A percentile compares a stretch with the other conserved stretches of the same genome.
phyloP scores from a whole-genome alignment of 2,329 filamentous ascomycete genomes.

The Aphanoascus verrucosus region DNA sequence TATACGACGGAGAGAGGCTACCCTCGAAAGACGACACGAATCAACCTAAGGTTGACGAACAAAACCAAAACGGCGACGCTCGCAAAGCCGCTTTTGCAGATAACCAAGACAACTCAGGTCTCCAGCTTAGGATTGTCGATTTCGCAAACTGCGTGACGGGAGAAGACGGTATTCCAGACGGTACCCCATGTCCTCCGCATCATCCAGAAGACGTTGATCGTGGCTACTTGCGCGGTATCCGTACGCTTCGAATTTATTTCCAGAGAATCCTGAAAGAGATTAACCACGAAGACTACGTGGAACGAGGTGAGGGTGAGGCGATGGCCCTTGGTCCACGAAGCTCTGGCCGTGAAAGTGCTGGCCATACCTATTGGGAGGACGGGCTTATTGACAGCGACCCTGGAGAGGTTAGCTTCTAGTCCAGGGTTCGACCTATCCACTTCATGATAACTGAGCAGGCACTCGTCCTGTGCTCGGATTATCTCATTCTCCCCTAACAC shows the following conservation, averaged over 20 bases:
- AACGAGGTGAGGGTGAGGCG: slow-evolving; percentile 36
- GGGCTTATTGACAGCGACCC: slow-evolving; percentile 34
- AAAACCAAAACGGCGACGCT: slow-evolving; percentile 20
- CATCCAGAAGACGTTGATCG: slow-evolving; percentile 72
- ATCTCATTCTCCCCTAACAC: neutral
- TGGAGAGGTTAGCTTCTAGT: slow-evolving; percentile 34
- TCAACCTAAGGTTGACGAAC: slow-evolving; percentile 17
- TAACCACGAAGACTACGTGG: slow-evolving; percentile 36
- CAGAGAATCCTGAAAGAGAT: slow-evolving; percentile 75
- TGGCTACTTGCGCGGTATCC: slow-evolving; percentile 77
- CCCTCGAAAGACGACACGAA: slow-evolving; percentile 17
- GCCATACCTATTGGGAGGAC: slow-evolving; percentile 33
- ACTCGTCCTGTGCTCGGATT: neutral
- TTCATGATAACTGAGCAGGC: neutral
- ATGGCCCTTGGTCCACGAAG: slow-evolving; percentile 29
- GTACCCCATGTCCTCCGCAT: slow-evolving; percentile 63
- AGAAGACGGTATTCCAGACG: slow-evolving; percentile 54
- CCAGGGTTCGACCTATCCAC: neutral
- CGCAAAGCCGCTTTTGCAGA: slow-evolving; percentile 23
- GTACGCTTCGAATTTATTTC: slow-evolving; percentile 72
- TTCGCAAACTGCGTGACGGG: slow-evolving; percentile 96
- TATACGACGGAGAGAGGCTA: slow-evolving; percentile 70
- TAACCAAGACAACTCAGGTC: slow-evolving; percentile 30
- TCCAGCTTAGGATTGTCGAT: slow-evolving; percentile 91
- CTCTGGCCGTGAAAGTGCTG: slow-evolving; percentile 23